Evolutionary conservation across 139 green algal genomes (phyloP), one percentile per base, ranked within the genome.

Genomic region (Zygnema cylindricum): DNA sequence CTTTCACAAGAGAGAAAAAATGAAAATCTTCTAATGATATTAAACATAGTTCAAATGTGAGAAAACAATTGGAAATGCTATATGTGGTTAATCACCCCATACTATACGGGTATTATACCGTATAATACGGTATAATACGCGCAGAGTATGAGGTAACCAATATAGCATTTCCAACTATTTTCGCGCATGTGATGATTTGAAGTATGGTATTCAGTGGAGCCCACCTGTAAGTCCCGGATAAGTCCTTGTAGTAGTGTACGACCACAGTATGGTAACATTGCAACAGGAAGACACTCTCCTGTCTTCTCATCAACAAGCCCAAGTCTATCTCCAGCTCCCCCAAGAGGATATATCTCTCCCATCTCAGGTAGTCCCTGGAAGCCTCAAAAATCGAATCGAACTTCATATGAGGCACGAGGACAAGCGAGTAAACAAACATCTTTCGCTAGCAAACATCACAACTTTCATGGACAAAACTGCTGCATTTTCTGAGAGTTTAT

Each of bases 261-360:
- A 1, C 97, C 97, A 86, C 93, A 96, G 92, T 99, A 99, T 16
- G 94, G 94, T 87, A 99, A 94, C 93, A 99, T 94, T 0, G 97
- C 97, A 11, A 96, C 95, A 16, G 97, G 97, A 54, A 99, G 92
- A 78, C 92, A 91, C 84, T 98, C 95, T 0, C 97, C 97, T 0
- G 94, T 98, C 2, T 89, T 86, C 41, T 98, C 95, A 88, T 95
- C 96, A 11, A 93, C 78, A 43, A 99, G 93, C 1, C 97, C 97
- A 81, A 99, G 93, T 16, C 97, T 85, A 91, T 99, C 97, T 0
- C 96, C 96, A 25, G 96, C 96, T 92, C 96, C 97, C 36, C 97
- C 97, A 30, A 99, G 92, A 0, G 97, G 97, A 89, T 98, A 97
- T 23, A 99, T 96, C 90, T 99, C 97, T 0, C 94, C 97, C 93